Percentiles rank a stretch among this genome's conserved stretches.
phyloP scores from a whole-genome alignment of 192 early-diverging fungal genomes.

The Entomortierella beljakovae region DNA sequence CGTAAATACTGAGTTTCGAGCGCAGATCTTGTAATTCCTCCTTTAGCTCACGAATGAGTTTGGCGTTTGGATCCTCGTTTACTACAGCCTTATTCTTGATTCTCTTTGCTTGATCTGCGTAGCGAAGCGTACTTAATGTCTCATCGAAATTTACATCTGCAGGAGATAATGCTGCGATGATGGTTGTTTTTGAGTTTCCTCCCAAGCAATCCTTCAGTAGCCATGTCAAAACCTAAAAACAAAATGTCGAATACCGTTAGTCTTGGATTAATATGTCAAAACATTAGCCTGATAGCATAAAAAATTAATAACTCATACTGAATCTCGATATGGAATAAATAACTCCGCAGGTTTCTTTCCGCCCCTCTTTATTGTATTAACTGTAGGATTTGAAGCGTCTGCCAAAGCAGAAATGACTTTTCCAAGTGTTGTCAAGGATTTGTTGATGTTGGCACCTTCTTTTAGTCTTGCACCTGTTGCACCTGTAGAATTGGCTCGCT shows the following conservation, averaged over 20 bases:
- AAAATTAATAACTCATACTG: constrained; percentile 61
- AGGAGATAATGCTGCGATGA: constrained; percentile 85
- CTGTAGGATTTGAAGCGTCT: constrained; percentile 63
- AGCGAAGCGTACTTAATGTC: constrained; percentile 87
- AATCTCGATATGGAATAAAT: constrained; percentile 94
- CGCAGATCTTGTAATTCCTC: constrained; percentile 80
- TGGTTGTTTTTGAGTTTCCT: constrained; percentile 86
- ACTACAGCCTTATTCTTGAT: constrained; percentile 93
- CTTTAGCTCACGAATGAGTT: constrained; percentile 84
- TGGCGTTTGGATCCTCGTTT: constrained; percentile 88
- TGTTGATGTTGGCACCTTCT: constrained; percentile 97
- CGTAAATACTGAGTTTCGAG: constrained; percentile 62
- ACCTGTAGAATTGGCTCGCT: constrained; percentile 88
- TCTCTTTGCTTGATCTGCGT: constrained; percentile 90
- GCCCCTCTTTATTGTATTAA: constrained; percentile 41
- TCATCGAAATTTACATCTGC: constrained; percentile 77
- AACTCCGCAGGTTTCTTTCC: constrained; percentile 57
- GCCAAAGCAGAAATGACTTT: constrained; percentile 95
- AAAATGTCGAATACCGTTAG: background rate
- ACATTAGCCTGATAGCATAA: no score
- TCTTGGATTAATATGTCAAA: no score
- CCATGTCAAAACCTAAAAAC: constrained; percentile 79
- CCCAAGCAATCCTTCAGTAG: constrained; percentile 86
- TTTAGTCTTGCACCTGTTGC: constrained; percentile 86
- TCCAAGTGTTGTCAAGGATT: constrained; percentile 89